phyloP scores from a whole-genome alignment of 2,329 filamentous ascomycete species.

The Fusarium tuaranense region DNA sequence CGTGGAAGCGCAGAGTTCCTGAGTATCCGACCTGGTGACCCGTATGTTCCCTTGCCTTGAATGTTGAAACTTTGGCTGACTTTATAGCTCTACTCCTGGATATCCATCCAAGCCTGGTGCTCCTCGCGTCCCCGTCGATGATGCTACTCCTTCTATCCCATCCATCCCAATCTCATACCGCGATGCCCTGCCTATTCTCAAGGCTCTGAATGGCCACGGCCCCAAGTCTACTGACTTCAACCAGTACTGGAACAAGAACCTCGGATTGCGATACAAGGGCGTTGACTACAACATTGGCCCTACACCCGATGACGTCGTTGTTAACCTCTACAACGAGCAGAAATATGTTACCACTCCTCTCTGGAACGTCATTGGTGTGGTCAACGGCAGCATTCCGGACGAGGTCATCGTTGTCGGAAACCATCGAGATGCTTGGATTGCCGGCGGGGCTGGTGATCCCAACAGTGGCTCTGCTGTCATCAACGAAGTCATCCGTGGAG shows the following conservation, averaged over 20 bases:
- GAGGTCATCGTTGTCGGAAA: slow-evolving; percentile 94
- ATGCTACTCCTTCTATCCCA: slow-evolving; percentile 83
- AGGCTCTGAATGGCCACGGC: slow-evolving; percentile 89
- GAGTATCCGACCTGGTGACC: slow-evolving; percentile 77
- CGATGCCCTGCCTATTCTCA: slow-evolving; percentile 89
- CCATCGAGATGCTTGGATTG: slow-evolving; percentile 91
- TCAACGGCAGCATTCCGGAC: slow-evolving; percentile 87
- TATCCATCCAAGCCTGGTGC: slow-evolving; percentile 94
- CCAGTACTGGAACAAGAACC: slow-evolving; percentile 75
- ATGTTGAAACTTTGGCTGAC: slow-evolving; percentile 16
- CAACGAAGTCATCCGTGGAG: slow-evolving; percentile 82
- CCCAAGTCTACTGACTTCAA: slow-evolving; percentile 81
- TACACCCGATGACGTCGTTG: slow-evolving; percentile 75
- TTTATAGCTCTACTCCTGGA: slow-evolving; percentile 79
- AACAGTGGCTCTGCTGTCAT: slow-evolving; percentile 85
- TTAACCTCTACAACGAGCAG: slow-evolving; percentile 84
- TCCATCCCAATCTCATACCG: slow-evolving; percentile 91
- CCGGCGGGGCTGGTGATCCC: slow-evolving; percentile 84
- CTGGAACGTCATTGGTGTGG: slow-evolving; percentile 92
- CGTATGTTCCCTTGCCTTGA: slow-evolving; percentile 53
- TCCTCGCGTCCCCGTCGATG: slow-evolving; percentile 77
- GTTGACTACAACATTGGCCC: slow-evolving; percentile 89
- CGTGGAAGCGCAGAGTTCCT: slow-evolving; percentile 88
- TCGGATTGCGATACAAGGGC: slow-evolving; percentile 82
- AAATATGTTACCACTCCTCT: slow-evolving; percentile 84